phyloP scores from a whole-genome alignment of 78 protist genomes.

The Dictyostelium capitatum region DNA sequence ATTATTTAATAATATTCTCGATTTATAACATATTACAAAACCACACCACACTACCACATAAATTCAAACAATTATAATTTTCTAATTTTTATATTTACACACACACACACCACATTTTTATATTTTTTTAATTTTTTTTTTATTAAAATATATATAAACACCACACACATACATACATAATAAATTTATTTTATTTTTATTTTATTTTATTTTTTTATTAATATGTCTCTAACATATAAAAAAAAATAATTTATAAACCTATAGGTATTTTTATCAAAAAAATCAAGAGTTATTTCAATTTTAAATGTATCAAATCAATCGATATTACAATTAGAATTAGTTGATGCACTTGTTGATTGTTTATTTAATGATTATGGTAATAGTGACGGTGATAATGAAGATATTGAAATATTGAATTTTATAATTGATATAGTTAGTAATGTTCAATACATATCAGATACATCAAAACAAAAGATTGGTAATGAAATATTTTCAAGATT shows the following conservation, averaged over 20 bases:
- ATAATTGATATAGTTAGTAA: neutral
- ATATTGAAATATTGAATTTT: constrained; percentile 6
- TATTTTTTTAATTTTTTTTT: no score
- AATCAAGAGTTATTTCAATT: constrained; percentile 7
- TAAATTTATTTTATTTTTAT: neutral
- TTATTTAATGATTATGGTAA: constrained; percentile 29
- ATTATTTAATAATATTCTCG: no score
- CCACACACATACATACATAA: no score
- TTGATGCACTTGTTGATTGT: neutral
- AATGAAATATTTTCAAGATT: constrained; percentile 17
- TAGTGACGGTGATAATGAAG: constrained; percentile 22
- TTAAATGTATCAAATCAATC: constrained; percentile 24
- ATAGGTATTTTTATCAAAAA: constrained; percentile 17
- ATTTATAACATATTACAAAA: no score
- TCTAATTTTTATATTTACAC: no score
- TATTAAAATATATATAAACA: no score
- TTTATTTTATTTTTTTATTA: neutral
- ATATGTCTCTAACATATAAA: neutral
- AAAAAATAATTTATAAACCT: no score
- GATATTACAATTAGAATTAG: constrained; percentile 22
- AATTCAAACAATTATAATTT: no score
- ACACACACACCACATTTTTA: no score
- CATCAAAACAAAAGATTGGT: constrained; percentile 6
- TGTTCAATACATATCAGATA: neutral
- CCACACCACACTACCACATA: no score